Base-by-base conservation (phyloP, 176 grass and related monocot species). In the Rhipidocladum racemiflorum region DNA sequence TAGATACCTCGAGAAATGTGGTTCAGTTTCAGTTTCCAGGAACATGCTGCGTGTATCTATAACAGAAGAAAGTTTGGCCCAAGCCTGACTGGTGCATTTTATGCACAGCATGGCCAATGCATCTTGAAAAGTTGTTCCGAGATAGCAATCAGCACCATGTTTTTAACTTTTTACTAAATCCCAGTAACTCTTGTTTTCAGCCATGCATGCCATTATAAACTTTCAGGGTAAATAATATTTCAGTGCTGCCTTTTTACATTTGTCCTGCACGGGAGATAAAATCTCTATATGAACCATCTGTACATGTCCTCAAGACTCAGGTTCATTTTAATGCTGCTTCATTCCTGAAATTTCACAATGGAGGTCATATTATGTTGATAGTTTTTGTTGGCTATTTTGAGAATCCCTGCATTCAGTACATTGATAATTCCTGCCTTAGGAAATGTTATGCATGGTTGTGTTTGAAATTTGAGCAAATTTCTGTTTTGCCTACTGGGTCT, bases 21-120 rank as follows among this genome's bases (percentile, higher is more conserved):
- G 54, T 64, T 85, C 29, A 48, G 44, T 81, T 89, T 76, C 76
- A 85, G 46, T 65, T 85, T 81, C 71, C 69, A 75, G 68, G 61
- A 84, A 80, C 14, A 25, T 43, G 65, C 5, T 81, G 56, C 27
- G 10, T 85, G 54, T 66, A 32, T 63, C 71, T 71, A 59, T 48
- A 60, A 53, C 70, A 42, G 38, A 59, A 49, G 48, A 85, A 25
- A 54, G 48, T 82, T 65, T 61, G 65, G 40, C 49, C 66, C 83
- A 72, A 83, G 60, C 38, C 56, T 82, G 57, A 83, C 39, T 83
- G 73, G 66, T 90, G 46, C n/a, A 73, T 66, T 83, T 72, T 76
- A 75, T 25, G 50, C 73, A 74, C 68, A 83, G 7, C 73, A 78
- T 81, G 71, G 73, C 29, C 73, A 72, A 46, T 81, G 29, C 50